phyloP scores from a whole-genome alignment of 805 yeast species.

The Metschnikowia santaceciliae region DNA sequence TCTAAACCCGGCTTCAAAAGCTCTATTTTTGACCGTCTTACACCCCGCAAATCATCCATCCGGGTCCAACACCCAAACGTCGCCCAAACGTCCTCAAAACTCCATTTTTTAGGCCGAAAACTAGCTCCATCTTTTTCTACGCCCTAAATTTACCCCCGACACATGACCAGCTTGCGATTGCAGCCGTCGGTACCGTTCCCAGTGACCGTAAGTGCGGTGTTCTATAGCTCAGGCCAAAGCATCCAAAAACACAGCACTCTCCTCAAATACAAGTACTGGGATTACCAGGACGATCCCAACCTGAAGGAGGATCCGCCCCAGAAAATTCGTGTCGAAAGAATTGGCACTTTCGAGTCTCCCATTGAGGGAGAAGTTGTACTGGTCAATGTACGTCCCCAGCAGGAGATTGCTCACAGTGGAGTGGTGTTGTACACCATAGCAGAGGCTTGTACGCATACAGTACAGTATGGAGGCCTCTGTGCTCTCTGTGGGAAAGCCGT shows the following conservation, averaged over 20 bases:
- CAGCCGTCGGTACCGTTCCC: constrained; percentile 70
- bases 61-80: neutral
- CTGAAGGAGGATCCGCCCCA: constrained; percentile 38
- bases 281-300: constrained; percentile 53
- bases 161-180: constrained; percentile 46
- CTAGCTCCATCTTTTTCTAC: no score
- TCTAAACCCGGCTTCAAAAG: neutral
- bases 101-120: neutral
- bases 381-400: constrained; percentile 53
- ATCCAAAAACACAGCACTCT: constrained; percentile 52
- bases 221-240: constrained; percentile 41
- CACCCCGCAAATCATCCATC: neutral
- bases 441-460: constrained; percentile 89
- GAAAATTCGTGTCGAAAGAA: constrained; percentile 58
- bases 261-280: constrained; percentile 63
- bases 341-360: constrained; percentile 81
- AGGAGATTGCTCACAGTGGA: constrained; percentile 50
- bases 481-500: constrained; percentile 86
- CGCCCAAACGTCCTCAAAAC: neutral
- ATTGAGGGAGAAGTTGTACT: constrained; percentile 62
- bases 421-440: constrained; percentile 49
- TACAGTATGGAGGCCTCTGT: constrained; percentile 93
- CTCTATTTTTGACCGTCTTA: neutral
- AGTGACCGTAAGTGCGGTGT: constrained; percentile 53
- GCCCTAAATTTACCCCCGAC: neutral